phyloP scores from a whole-genome alignment of 2,329 filamentous ascomycete genomes.

The Rutstroemia sydowiana region DNA sequence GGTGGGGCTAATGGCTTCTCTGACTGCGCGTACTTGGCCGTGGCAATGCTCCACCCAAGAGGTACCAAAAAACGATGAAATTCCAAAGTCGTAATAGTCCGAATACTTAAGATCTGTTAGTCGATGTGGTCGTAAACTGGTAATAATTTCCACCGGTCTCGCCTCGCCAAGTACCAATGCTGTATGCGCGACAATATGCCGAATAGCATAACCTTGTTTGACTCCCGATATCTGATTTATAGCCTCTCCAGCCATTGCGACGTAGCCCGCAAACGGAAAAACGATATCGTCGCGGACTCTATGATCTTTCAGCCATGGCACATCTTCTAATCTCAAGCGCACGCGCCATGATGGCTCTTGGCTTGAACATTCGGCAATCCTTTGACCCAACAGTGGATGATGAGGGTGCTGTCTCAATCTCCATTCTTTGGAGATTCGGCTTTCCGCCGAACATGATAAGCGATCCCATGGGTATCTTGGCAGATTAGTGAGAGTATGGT shows the following conservation, averaged over 20 bases:
- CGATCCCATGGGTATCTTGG: conserved; percentile 48
- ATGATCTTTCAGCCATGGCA: conserved; percentile 32
- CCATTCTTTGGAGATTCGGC: conserved; percentile 37
- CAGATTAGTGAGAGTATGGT: conserved; percentile 35
- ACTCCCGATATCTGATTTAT: conserved; percentile 2
- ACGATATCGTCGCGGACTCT: conserved; percentile 35
- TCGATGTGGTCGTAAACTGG: background rate
- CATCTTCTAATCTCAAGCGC: background rate
- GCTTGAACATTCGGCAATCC: background rate
- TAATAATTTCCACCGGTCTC: conserved; percentile 21
- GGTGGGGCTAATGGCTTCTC: background rate
- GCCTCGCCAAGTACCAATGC: background rate
- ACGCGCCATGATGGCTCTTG: conserved; percentile 19
- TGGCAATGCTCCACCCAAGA: too few species aligned
- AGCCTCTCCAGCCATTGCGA: conserved; percentile 29
- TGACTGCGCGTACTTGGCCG: too few species aligned
- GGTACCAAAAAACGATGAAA: too few species aligned
- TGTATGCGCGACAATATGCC: background rate
- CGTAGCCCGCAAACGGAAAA: conserved; percentile 26
- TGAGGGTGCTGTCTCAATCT: background rate
- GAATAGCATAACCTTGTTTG: background rate
- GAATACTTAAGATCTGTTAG: too few species aligned
- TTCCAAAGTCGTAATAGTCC: too few species aligned
- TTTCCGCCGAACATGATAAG: conserved; percentile 41
- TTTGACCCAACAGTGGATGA: background rate